Conservation (phyloP, 306 rosid genomes). For the Quercus dentata region DNA sequence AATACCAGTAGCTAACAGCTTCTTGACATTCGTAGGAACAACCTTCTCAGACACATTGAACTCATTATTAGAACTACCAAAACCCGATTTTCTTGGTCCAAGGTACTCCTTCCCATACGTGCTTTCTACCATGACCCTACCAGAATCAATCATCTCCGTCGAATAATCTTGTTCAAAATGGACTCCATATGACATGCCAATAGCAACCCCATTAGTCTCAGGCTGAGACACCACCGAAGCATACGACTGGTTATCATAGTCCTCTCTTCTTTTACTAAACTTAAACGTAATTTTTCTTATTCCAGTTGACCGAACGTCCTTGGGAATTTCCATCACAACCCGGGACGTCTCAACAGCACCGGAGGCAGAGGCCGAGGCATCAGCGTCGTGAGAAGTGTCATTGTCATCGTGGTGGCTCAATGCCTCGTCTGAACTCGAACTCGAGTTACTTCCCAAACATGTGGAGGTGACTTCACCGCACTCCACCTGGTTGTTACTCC, state of each 20-base stretch:
- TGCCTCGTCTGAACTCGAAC: conserved; percentile 58
- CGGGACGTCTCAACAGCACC: conserved; percentile 50
- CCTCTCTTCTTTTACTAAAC: conserved; percentile 84
- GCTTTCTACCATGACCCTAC: conserved; percentile 33
- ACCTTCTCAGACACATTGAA: conserved; percentile 64
- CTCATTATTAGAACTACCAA: conserved; percentile 45
- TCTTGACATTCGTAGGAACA: conserved; percentile 84
- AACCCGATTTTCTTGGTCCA: conserved; percentile 32
- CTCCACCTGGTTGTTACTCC: conserved; percentile 39
- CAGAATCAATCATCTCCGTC: conserved; percentile 26
- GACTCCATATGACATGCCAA: conserved; percentile 24
- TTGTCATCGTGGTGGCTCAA: conserved; percentile 40
- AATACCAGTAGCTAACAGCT: conserved; percentile 83
- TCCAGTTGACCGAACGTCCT: conserved; percentile 72
- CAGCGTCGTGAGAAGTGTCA: conserved; percentile 33
- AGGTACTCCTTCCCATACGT: conserved; percentile 30
- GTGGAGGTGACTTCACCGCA: conserved; percentile 74
- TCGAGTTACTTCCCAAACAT: conserved; percentile 39
- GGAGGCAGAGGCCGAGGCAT: conserved; percentile 20
- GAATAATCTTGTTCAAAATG: conserved; percentile 25
- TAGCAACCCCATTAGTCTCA: conserved; percentile 1
- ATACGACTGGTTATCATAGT: conserved; percentile 27
- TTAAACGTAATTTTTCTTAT: conserved; percentile 84
- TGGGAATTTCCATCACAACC: conserved; percentile 78
- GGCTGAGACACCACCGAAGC: conserved; percentile 8